Evolutionary conservation across 345 rosid species (phyloP), one percentile per base, ranked within the genome.

Genomic region (Boechera stricta): DNA sequence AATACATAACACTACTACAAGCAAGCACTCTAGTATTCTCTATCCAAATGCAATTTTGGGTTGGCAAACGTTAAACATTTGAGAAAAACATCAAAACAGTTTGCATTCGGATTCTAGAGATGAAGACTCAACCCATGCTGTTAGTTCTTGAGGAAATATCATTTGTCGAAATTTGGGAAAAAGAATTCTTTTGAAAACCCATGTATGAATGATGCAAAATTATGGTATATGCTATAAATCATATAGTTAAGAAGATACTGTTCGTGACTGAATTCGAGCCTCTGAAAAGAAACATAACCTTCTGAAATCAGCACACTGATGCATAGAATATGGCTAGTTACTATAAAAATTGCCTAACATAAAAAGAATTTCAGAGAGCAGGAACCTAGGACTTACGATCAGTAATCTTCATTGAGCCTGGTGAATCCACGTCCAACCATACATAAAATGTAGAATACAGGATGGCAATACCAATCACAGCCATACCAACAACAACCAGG

Each of bases 401-500:
- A 56, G 93, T 90, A 74, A 93, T 92, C 86, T 83, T 90, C 97
- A 92, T 87, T 74, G 89, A 79, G 75, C 93, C 98, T 13, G 97
- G 94, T 11, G 90, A 68, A 84, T 81, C 96, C 73, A 95, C 98
- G 4, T 83, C 97, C 90, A 95, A 68, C 94, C 88, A 90, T 73
- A 91, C 94, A 89, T 95, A 93, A 85, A 95, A 90, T 67, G 88
- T 82, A 47, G 99, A 82, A 78, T 95, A 95, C 58, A 95, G 97
- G 82, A 95, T 87, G 75, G 99, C 93, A 77, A 93, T 84, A 67
- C 99, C 98, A 81, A 90, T 81, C 65, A 95, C 99, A 84, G 97
- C 98, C 99, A 95, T 90, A 77, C 97, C 99, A 77, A 95, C 99
- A 49, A 95, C 99, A 84, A 95, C 98, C 65, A 95, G 36, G 62